These are phyloP conservation scores for Sarcodon aspratus DNA, from an alignment of 768 basidiomycete species.

Conservation along the genomic window DNA sequence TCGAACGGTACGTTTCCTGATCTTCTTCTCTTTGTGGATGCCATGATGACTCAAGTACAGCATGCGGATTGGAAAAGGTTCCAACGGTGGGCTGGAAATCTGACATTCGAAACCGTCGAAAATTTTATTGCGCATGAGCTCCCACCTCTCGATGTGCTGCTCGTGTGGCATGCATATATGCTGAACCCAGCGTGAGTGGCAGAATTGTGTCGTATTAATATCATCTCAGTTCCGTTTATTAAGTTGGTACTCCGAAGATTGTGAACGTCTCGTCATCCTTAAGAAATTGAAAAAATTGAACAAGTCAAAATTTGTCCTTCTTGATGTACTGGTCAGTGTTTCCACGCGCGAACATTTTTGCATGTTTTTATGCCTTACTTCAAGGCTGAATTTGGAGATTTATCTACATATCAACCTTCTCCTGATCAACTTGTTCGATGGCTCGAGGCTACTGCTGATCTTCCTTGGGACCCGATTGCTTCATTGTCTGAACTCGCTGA, in stretches of 20 bases:
- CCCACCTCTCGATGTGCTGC: slow-evolving; percentile 28
- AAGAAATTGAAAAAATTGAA: not conserved
- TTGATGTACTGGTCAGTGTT: not conserved
- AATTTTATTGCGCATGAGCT: slow-evolving; percentile 15
- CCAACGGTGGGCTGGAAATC: slow-evolving; percentile 17
- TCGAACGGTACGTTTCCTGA: slow-evolving; percentile 19
- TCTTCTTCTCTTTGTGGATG: not conserved
- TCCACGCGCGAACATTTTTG: not conserved
- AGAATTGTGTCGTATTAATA: not conserved
- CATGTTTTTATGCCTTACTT: not conserved
- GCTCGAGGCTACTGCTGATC: slow-evolving; percentile 8
- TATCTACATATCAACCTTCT: not conserved
- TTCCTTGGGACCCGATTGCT: slow-evolving; percentile 23
- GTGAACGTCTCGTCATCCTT: not conserved
- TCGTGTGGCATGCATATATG: slow-evolving; percentile 33
- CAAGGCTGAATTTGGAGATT: not conserved
- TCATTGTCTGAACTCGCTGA: slow-evolving; percentile 14
- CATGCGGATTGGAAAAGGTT: slow-evolving; percentile 14
- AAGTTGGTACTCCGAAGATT: slow-evolving; percentile 11
- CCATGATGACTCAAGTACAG: too few species aligned
- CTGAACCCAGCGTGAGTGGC: slow-evolving; percentile 24
- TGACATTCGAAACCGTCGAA: slow-evolving; percentile 14
- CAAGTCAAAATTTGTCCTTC: not conserved
- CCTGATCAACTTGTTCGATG: slow-evolving; percentile 6
- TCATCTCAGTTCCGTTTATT: not conserved